Evolutionary conservation across 345 rosid genomes (phyloP), one percentile per base, ranked within the genome.

Genomic region (Eucalyptus viminalis): DNA sequence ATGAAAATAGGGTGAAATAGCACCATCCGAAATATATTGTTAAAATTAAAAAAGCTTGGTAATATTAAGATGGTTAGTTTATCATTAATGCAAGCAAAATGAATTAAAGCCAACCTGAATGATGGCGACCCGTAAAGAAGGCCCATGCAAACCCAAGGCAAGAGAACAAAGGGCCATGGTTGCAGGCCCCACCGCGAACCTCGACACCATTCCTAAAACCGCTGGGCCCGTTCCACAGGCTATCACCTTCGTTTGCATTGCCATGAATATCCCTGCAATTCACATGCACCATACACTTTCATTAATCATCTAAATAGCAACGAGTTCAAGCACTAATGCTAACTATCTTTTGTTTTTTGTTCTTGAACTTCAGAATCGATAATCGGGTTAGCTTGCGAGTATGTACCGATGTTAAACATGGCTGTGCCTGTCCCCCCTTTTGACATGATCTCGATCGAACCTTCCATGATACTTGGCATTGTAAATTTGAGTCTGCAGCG

Each of bases 391-490:
- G 80, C 43, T 67, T 34, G 43, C 22, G 11, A 11, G 22, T 56
- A 25, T 69, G 17, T 43, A 97, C 99, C 99, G 95, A 97, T 94
- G 90, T 93, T 95, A 88, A 97, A 96, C 99, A 97, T 96, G 91
- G 98, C 99, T 89, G 96, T 97, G 90, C 99, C 99, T 22, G 94
- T 95, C 62, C 98, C 98, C 87, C 96, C 98, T 90, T 89, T 96
- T 10, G 99, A 96, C 98, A 97, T 92, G 87, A 97, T 95, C 90
- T 91, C 87, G 43, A 97, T 92, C 1, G 97, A 96, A 44, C 96
- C 98, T 86, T 96, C 99, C 90, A 97, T 65, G 17, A 97, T 93
- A 19, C 12, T 67, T 3, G 80, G 80, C 80, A 31, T 67, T 4
- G 43, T 67, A 11, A 67, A 67, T 1, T 67, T 67, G 22, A 67